Conservation (phyloP, 768 basidiomycete genomes). For the Naematelia encephala region DNA sequence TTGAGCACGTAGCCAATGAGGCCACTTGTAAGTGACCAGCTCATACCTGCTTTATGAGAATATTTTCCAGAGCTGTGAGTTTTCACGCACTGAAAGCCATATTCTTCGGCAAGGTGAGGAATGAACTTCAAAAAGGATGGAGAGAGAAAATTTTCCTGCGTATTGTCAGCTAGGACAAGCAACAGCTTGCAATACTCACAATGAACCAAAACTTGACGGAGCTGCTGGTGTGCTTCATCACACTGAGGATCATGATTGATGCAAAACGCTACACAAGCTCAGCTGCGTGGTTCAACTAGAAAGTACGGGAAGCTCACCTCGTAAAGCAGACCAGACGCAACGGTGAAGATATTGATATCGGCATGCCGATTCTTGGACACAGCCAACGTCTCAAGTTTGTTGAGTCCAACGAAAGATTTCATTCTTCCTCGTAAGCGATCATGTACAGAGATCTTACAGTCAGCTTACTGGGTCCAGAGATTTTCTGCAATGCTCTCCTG, state of each 20-base stretch:
- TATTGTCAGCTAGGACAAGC: conserved; percentile 3
- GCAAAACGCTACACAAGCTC: conserved; percentile 76
- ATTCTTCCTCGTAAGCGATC: conserved; percentile 18
- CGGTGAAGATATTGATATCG: conserved; percentile 98
- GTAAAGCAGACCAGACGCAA: conserved; percentile 92
- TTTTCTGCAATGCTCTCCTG: conserved; percentile 13
- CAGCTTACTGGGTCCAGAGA: conserved; percentile 20
- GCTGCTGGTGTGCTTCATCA: conserved; percentile 86
- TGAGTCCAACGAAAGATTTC: conserved; percentile 34
- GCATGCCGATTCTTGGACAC: conserved; percentile 58
- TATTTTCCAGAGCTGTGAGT: background rate
- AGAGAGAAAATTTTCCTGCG: conserved; percentile 85
- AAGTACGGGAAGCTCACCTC: conserved; percentile 61
- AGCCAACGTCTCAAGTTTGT: conserved; percentile 9
- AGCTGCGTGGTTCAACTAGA: background rate
- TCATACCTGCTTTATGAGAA: conserved; percentile 59
- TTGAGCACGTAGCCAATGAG: conserved; percentile 93
- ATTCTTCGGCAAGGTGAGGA: conserved; percentile 83
- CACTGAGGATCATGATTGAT: conserved; percentile 96
- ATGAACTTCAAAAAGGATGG: conserved; percentile 96
- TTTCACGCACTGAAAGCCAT: conserved; percentile 65
- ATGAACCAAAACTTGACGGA: conserved; percentile 99
- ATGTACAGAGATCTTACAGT: background rate
- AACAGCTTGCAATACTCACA: conserved; percentile 44
- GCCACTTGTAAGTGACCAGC: conserved; percentile 98